These are phyloP conservation scores for Drosera spatulata DNA, from an alignment of 179 eudicot genomes.

Conservation along the genomic window DNA sequence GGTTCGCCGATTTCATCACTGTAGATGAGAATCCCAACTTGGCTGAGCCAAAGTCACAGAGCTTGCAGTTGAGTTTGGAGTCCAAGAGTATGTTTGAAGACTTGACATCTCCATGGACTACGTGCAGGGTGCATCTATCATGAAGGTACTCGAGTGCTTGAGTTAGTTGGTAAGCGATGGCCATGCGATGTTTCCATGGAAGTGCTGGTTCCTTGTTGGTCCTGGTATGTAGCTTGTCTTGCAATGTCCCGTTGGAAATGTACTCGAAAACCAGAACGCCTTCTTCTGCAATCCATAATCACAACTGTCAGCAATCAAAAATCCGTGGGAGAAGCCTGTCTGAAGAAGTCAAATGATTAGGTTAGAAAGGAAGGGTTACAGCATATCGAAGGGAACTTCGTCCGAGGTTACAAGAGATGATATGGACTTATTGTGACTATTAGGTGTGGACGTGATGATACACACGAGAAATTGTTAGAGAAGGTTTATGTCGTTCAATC, in stretches of 20 bases:
- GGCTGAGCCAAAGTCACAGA: constrained; percentile 79
- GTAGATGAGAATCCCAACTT: constrained; percentile 55
- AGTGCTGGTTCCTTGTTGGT: constrained; percentile 9
- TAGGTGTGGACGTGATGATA: too few species aligned
- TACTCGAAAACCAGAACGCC: constrained; percentile 59
- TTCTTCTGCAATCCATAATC: constrained; percentile 27
- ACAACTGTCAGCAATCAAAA: not conserved
- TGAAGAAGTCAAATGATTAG: not conserved
- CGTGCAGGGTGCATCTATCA: constrained; percentile 38
- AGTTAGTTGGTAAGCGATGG: constrained; percentile 56
- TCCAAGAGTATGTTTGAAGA: constrained; percentile 66
- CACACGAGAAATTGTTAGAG: too few species aligned
- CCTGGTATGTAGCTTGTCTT: constrained; percentile 39
- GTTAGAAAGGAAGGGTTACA: not conserved
- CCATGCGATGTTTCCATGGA: constrained; percentile 49
- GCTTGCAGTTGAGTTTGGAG: constrained; percentile 26
- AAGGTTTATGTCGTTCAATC: too few species aligned
- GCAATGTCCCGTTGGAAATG: constrained; percentile 46
- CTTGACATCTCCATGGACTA: constrained; percentile 80
- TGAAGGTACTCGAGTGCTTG: constrained; percentile 60
- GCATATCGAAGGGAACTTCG: too few species aligned
- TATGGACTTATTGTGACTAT: too few species aligned
- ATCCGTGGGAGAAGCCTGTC: not conserved
- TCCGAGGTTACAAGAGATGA: too few species aligned
- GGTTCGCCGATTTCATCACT: constrained; percentile 18